Base-by-base conservation (phyloP, 768 basidiomycete species). In the Omphalotus guepiniiformis region DNA sequence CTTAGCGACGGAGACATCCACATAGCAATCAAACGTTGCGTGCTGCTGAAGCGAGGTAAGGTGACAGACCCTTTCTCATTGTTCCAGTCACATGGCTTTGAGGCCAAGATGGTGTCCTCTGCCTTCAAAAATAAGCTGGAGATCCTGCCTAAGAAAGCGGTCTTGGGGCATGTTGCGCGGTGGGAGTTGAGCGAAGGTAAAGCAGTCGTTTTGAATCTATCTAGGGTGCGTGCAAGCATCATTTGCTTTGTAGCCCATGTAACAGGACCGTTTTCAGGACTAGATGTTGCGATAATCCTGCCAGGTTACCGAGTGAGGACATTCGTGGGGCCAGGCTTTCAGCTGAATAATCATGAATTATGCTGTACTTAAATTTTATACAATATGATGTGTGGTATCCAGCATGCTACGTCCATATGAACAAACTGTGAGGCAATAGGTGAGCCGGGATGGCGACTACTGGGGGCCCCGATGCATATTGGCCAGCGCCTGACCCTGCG, bases 41-140 rank as follows among this genome's bases (percentile, higher is more conserved):
- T 15, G 8, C 11, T n/a, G 5, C n/a, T 13, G 18, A 16, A 18
- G 2, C 3, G 11, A 11, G 19, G 7, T 35, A 36, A 12, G 4
- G 46, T 6, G 4, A 4, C 16, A 8, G 21, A 47, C 46, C 36
- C 36, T 6, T 39, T 47, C 15, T 4, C 19, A 5, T 18, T n/a
- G 22, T 47, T 47, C 16, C 39, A 26, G 36, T 4, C 11, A 4
- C 21, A 39, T 9, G 46, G 37, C 6, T 47, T 47, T 23, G 46
- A 47, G 13, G 46, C 46, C 6, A 12, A 25, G n/a, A 11, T 26
- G 26, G 36, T 47, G 11, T 47, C 46, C 7, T n/a, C 34, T 2
- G 12, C 23, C 4, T 39, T 38, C 19, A 11, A 8, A 26, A 29
- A 28, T 15, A 18, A 26, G 18, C 36, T 39, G 13, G 37, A 47